Evolutionary conservation across 768 basidiomycete species (phyloP), one percentile per base, ranked within the genome.

Genomic region (Xanthoconium stramineum): DNA sequence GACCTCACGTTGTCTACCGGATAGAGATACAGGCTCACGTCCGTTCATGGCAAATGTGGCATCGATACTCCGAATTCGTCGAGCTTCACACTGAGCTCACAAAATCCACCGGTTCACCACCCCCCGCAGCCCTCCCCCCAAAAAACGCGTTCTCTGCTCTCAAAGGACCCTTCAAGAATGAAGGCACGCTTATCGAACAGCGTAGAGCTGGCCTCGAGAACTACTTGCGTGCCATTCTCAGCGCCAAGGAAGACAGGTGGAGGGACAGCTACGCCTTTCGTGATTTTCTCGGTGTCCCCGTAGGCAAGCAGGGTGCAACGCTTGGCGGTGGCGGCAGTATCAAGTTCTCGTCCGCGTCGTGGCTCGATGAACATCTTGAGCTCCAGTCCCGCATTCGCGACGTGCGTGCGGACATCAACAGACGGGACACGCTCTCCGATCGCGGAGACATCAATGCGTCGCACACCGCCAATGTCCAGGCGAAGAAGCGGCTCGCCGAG

Each of bases 11-110:
- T 54, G 91, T 89, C 63, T 96, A 88, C 75, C 80, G 80, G 59
- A 89, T 96, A 69, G 82, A 87, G 65, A 85, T 98, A 63, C 84
- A 89, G 62, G 93, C 93, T 7, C 85, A 91, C 53, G 90, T 94
- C 30, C 86, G 91, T 58, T 88, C 91, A 68, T 98, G 95, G 94
- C 84, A 88, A 55, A 90, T 97, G 80, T 91, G 89, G 85, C 80
- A 89, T 55, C 89, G 96, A 48, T 98, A 98, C 75, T 94, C 92
- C 42, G 94, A 97, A 74, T 98, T 98, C 74, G 85, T 82, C 67
- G 86, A 91, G 64, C 84, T 98, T 8, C 83, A 95, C 70, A 80
- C 82, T 9, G 89, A 94, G 65, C 83, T 97, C 64, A 80, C 81
- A 29, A 86, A 88, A 67, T 82, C 86, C n/a, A 82, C 83, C n/a